phyloP scores from a whole-genome alignment of 2,329 filamentous ascomycete species.

The Colletotrichum gigasporum region DNA sequence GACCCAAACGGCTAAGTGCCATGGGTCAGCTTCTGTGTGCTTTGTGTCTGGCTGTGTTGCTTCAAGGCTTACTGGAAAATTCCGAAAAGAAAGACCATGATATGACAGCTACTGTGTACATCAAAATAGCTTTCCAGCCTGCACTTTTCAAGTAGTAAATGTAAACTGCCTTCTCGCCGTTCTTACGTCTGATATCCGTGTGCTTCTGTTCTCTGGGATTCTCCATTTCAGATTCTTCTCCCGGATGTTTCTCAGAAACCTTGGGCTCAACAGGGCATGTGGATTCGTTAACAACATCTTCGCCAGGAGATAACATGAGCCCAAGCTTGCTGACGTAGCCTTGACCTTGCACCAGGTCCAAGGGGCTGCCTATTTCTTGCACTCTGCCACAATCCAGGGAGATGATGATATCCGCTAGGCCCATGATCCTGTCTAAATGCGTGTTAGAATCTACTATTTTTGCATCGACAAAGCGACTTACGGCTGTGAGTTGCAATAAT shows the following conservation, averaged over 20 bases:
- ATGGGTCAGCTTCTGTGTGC: not conserved
- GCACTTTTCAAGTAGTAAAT: constrained; percentile 12
- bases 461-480: not conserved
- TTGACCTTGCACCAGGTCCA: not conserved
- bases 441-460: not conserved
- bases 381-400: not conserved
- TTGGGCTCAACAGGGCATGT: too few relatives aligned
- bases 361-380: not conserved
- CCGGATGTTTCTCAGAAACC: too few relatives aligned
- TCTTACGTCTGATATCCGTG: constrained; percentile 8
- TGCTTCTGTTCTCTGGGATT: not conserved
- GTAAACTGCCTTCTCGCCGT: constrained; percentile 22
- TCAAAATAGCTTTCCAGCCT: not conserved
- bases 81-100: constrained; percentile 20
- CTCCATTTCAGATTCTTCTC: too few relatives aligned
- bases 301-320: not conserved
- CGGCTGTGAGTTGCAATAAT: constrained; percentile 20
- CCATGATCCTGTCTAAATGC: constrained; percentile 9
- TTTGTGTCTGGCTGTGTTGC: too few relatives aligned
- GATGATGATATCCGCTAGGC: constrained; percentile 1
- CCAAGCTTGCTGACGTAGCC: not conserved
- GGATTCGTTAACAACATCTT: not conserved
- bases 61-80: constrained; percentile 19
- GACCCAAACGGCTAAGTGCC: constrained; percentile 12
- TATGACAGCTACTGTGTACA: not conserved